Evolutionary conservation across 495 filamentous ascomycete species (phyloP), one percentile per base, ranked within the genome.

Genomic region (Neurospora tetraspora): DNA sequence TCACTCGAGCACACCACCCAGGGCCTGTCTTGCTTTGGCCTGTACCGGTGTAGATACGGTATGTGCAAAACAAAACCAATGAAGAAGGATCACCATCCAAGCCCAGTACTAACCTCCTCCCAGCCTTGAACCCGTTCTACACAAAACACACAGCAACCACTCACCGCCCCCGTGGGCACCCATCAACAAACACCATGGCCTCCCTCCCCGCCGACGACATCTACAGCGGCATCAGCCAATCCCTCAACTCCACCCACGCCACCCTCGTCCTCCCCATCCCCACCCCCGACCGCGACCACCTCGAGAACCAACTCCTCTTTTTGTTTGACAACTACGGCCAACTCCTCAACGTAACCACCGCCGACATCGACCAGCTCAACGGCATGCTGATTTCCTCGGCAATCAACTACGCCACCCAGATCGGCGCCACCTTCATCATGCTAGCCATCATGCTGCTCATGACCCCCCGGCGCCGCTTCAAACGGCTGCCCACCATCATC

Each of bases 351-450:
- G 77, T 91, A 40, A 71, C 82, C 69, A 70, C 94, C 36, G 81
- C 89, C 73, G 61, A 71, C 9, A 82, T 86, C 71, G 79, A 86
- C 74, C 74, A 76, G 71, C 87, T 89, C 78, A 83, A 84, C 74
- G 6, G n/a, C 12, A 47, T 70, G 1, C 75, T 77, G 16, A 76
- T 88, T 68, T 82, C 85, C 20, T 80, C 86, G 59, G 83, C 85
- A 79, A 90, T 94, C 88, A 91, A 89, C 79, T 94, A 90, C 77
- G 90, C 87, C 61, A 78, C 83, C 38, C 92, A 96, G 78, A 84
- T 94, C 70, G 94, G 94, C 39, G 91, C 92, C n/a, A 88, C 87
- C 38, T 73, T 91, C 73, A 77, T 91, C 31, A 88, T 94, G 71
- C 81, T 94, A 27, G 74, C 92, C 47, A 83, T 92, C 27, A 81